Evolutionary conservation across 371 early-diverging fungal genomes (phyloP), one percentile per base, ranked within the genome.

Genomic region (Capillidium rhysosporum): DNA sequence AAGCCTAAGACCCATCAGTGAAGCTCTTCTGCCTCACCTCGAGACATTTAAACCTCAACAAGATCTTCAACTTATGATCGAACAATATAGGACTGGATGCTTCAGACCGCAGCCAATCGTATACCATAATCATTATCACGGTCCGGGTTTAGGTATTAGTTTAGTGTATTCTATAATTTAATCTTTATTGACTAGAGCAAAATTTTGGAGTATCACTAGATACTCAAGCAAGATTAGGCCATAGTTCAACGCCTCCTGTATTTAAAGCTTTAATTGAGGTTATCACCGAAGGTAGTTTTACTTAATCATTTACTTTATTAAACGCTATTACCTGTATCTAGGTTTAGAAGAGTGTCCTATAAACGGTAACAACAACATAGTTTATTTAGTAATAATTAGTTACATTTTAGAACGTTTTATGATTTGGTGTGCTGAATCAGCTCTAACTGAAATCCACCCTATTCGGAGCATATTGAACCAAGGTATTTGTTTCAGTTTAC

Each of bases 31-130:
- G 7, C 26, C 26, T 8, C 47, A 47, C 18, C 47, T 47, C 8
- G 47, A 47, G 18, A 47, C 47, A 18, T 29, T 47, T 9, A 47
- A 47, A 25, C 47, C 47, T 18, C 10, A 47, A 25, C 47, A 47
- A 25, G 47, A 47, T 25, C 10, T 47, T 47, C 16, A 12, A 26
- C 26, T 47, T 4, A 9, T 47, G 26, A 23, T 47, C 14, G 47
- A 47, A 29, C 14, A 10, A 7, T 47, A 47, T 29, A 12, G 28
- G 14, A 47, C 47, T 12, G 47, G 47, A 7, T 23, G 18, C 26
- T 47, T 47, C 25, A 10, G 26, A 24, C 47, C 47, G 12, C 26
- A 23, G 10, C 28, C 29, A 9, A 24, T 47, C 12, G 10, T 47
- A 9, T 47, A 47, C 25, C 25, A 25, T 26, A 25, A 29, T 47